Conservation (phyloP, 164 flowering plant genomes). For the Umbellularia californica region DNA sequence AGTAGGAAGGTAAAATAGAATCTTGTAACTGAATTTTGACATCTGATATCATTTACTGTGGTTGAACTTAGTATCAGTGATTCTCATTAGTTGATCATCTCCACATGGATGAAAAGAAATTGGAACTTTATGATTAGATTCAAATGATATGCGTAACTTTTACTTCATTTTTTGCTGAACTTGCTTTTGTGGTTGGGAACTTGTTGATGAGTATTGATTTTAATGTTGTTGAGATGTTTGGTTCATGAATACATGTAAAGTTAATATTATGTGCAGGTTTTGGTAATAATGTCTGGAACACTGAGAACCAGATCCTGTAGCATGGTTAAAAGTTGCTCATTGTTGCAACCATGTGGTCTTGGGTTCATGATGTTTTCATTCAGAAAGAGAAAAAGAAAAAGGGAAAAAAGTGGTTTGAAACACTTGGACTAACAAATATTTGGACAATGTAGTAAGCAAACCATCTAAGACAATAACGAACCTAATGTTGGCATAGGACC, state of each 20-base stretch:
- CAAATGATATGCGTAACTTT: neutral
- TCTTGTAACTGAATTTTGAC: neutral
- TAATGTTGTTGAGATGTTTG: neutral
- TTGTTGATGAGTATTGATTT: neutral
- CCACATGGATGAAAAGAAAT: neutral
- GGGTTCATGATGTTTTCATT: no score
- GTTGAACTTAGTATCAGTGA: neutral
- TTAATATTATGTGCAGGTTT: neutral
- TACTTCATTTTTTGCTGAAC: neutral
- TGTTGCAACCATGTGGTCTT: no score
- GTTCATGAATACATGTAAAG: neutral
- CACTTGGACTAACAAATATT: no score
- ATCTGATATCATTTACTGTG: neutral
- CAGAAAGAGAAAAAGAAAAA: no score
- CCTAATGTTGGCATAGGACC: no score
- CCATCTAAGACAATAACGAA: no score
- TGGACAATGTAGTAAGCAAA: no score
- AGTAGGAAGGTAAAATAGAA: slow-evolving; percentile 64
- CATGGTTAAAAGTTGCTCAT: no score
- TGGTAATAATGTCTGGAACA: neutral
- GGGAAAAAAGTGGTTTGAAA: no score
- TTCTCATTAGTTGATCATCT: neutral
- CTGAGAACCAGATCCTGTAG: neutral
- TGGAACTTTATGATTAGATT: neutral
- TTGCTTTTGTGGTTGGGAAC: neutral